phyloP scores from a whole-genome alignment of 1,284 basidiomycete species.

The Athelia sp. region DNA sequence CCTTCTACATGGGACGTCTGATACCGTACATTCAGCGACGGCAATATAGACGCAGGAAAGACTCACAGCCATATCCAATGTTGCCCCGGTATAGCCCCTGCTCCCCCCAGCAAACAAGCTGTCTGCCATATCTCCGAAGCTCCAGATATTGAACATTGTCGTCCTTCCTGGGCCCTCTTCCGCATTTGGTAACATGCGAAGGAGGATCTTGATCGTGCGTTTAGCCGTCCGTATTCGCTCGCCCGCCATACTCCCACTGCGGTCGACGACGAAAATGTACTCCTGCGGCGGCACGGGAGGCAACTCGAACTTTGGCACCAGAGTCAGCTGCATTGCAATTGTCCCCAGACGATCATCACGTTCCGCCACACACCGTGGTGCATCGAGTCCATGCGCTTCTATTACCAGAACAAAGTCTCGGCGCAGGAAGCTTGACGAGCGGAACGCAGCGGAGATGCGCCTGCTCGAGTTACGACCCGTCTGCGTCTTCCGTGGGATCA shows the following conservation, averaged over 20 bases:
- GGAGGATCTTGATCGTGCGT: conserved; percentile 25
- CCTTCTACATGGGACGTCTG: conserved; percentile 23
- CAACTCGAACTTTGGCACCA: conserved; percentile 45
- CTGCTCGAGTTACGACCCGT: conserved; percentile 30
- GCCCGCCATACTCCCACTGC: conserved; percentile 34
- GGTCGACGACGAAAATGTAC: conserved; percentile 38
- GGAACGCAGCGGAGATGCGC: conserved; percentile 32
- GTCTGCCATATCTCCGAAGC: conserved; percentile 19
- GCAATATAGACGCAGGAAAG: not conserved
- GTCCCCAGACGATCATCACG: conserved; percentile 24
- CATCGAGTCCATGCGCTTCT: conserved; percentile 38
- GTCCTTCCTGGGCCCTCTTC: conserved; percentile 2
- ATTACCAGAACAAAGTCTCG: conserved; percentile 44
- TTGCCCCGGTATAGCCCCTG: conserved; percentile 12
- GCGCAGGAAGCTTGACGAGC: conserved; percentile 33
- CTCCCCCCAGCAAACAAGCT: conserved; percentile 16
- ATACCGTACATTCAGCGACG: conserved; percentile 3
- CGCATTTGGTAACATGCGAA: conserved; percentile 26
- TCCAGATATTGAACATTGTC: conserved; percentile 30
- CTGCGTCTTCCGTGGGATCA: conserved; percentile 27
- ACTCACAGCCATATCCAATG: conserved; percentile 17
- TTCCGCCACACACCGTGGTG: conserved; percentile 52
- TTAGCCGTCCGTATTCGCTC: conserved; percentile 30
- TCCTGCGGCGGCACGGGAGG: conserved; percentile 31
- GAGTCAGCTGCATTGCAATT: conserved; percentile 44